A percentile compares a stretch with the other conserved stretches of the same genome.
Evolutionary conservation across 176 grass and related monocot genomes (phyloP).

Genomic region (Poa pratensis): DNA sequence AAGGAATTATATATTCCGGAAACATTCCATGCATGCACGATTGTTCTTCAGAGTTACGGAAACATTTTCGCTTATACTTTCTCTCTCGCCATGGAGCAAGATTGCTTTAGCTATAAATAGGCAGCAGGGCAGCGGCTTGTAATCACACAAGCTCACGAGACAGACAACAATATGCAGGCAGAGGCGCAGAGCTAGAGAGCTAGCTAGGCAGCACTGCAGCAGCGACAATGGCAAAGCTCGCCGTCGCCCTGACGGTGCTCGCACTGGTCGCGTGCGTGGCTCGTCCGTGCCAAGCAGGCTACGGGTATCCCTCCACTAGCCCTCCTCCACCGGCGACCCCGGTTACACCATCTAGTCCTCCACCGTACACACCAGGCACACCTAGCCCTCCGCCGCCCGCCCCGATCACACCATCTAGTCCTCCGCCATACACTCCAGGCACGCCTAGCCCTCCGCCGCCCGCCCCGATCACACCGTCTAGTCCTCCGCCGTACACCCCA

Average conservation of each 20-base stretch:
- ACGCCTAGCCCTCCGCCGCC: background rate
- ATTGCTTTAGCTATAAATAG: background rate
- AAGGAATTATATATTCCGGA: no score
- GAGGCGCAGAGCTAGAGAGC: background rate
- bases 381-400: background rate
- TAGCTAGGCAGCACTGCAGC: background rate
- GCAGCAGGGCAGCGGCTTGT: background rate
- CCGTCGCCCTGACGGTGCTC: background rate
- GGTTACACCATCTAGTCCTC: background rate
- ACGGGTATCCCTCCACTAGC: background rate
- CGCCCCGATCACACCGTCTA: background rate
- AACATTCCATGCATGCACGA: background rate
- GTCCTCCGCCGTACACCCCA: background rate
- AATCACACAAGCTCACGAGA: background rate
- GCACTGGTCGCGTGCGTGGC: background rate
- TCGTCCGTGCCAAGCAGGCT: background rate
- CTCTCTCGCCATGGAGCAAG: background rate
- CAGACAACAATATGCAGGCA: background rate
- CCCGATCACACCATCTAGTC: background rate
- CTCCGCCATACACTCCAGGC: background rate
- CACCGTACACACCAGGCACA: background rate
- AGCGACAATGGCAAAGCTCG: conserved; percentile 2
- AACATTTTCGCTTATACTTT: background rate
- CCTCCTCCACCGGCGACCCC: background rate
- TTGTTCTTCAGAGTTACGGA: background rate